phyloP scores from a whole-genome alignment of 345 rosid species.

The Hevea brasiliensis region DNA sequence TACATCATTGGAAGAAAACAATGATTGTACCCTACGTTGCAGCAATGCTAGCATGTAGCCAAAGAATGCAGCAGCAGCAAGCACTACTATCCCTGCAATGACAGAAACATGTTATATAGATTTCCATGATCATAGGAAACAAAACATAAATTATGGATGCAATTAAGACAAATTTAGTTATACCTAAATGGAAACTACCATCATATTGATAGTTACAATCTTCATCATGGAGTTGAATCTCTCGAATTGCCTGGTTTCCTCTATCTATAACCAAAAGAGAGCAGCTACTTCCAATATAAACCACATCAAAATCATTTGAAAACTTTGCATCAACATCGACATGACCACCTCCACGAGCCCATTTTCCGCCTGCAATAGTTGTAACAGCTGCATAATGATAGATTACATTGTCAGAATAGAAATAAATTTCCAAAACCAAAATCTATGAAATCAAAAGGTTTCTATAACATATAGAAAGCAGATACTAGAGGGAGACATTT shows the following conservation, averaged over 20 bases:
- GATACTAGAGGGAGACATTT: not conserved
- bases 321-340: constrained; percentile 82
- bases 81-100: constrained; percentile 68
- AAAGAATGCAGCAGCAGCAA: constrained; percentile 69
- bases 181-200: constrained; percentile 68
- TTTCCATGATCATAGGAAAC: not conserved
- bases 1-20: constrained; percentile 63
- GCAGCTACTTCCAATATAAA: constrained; percentile 71
- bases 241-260: constrained; percentile 84
- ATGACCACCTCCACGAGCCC: constrained; percentile 65
- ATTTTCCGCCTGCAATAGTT: constrained; percentile 86
- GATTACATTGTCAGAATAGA: not conserved
- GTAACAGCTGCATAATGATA: constrained; percentile 59
- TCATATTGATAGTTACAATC: constrained; percentile 69
- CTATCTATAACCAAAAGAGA: constrained; percentile 82
- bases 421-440: not conserved
- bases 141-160: not conserved
- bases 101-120: constrained; percentile 11
- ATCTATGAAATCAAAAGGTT: not conserved
- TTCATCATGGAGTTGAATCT: constrained; percentile 73
- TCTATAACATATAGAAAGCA: not conserved
- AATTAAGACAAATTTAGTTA: not conserved
- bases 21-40: constrained; percentile 56
- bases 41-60: constrained; percentile 91
- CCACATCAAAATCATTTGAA: constrained; percentile 81